Conservation (phyloP, 1,284 basidiomycete genomes). For the Pascua guehoae region DNA sequence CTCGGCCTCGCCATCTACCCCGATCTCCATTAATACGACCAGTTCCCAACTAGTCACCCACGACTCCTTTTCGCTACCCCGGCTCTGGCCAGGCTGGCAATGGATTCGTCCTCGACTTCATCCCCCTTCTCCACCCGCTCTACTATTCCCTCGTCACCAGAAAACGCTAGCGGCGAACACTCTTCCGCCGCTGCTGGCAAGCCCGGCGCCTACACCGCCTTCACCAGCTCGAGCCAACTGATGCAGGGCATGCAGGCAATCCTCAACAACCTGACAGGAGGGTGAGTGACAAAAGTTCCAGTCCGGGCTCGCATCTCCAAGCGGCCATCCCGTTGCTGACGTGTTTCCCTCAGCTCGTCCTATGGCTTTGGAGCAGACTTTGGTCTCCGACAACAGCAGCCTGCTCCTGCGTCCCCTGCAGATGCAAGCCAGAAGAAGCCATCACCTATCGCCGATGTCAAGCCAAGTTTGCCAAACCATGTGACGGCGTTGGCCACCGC, state of each 20-base stretch:
- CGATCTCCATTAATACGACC: background rate
- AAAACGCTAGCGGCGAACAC: conserved; percentile 19
- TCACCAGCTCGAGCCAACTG: conserved; percentile 18
- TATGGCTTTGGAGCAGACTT: conserved; percentile 8
- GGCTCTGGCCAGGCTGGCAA: conserved; percentile 6
- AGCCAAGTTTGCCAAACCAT: no score
- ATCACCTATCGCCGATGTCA: no score
- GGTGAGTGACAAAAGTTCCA: conserved; percentile 18
- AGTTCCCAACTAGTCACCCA: background rate
- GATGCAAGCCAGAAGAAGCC: no score
- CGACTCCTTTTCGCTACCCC: background rate
- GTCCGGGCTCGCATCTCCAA: background rate
- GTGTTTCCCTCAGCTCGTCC: conserved; percentile 8
- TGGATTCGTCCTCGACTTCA: conserved; percentile 34
- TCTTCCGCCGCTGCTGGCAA: conserved; percentile 1
- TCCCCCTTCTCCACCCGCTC: conserved; percentile 37
- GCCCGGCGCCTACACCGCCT: conserved; percentile 6
- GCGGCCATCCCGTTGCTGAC: background rate
- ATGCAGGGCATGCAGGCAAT: conserved; percentile 34
- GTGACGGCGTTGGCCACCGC: no score
- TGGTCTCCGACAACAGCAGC: background rate
- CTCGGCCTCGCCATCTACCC: background rate
- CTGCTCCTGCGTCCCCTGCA: no score
- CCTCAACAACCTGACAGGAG: conserved; percentile 22
- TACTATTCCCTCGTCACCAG: conserved; percentile 35